Conservation (phyloP, 2,329 filamentous ascomycete genomes). For the Stemphylium beticola region DNA sequence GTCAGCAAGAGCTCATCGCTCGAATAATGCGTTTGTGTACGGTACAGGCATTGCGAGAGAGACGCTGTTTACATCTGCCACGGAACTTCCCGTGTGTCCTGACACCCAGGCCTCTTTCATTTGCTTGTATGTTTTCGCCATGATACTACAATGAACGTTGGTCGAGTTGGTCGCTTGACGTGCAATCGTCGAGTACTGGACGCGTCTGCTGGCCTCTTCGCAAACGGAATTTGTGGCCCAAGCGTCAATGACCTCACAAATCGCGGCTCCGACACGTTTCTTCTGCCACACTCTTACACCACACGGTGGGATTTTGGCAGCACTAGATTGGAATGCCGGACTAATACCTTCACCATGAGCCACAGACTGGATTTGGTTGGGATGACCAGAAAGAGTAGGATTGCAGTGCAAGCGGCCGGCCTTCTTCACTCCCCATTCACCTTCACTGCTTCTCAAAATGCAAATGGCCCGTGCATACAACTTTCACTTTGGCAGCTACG, state of each 20-base stretch:
- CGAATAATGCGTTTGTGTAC: constrained; percentile 29
- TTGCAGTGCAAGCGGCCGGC: constrained; percentile 1
- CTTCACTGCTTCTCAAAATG: constrained; percentile 1
- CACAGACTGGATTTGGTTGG: not conserved
- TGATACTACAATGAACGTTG: constrained; percentile 19
- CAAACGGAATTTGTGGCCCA: constrained; percentile 2
- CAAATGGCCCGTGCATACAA: not conserved
- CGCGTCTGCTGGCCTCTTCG: constrained; percentile 29
- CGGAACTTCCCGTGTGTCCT: constrained; percentile 80
- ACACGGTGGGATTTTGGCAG: not conserved
- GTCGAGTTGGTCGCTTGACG: constrained; percentile 17
- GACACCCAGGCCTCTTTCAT: constrained; percentile 96
- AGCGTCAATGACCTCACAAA: constrained; percentile 17
- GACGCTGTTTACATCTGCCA: constrained; percentile 86
- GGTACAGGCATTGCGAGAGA: constrained; percentile 82
- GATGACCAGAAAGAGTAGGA: not conserved
- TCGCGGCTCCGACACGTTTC: constrained; percentile 1
- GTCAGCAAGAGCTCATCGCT: constrained; percentile 30
- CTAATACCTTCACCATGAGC: accelerated
- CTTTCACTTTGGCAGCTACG: not conserved
- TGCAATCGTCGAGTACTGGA: constrained; percentile 13
- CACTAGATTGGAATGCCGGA: accelerated
- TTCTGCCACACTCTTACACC: not conserved
- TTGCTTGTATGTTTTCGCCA: constrained; percentile 75
- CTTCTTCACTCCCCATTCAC: constrained; percentile 11